Base-by-base conservation (phyloP, 176 grass and related monocot genomes). In the Triticum dicoccoides region DNA sequence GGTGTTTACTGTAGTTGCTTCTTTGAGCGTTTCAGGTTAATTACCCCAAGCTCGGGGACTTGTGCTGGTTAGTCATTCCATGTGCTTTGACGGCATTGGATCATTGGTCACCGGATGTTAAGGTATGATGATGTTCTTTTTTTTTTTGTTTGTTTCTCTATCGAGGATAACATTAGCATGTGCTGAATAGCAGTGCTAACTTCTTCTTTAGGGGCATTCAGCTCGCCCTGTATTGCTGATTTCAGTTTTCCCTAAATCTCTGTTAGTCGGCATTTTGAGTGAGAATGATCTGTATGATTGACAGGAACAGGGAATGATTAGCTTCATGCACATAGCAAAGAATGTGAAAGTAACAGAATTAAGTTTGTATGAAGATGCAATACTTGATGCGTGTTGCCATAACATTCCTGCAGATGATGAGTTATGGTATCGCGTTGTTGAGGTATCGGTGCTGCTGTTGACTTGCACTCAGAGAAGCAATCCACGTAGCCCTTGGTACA, bases 31-130 rank as follows among this genome's bases (percentile, higher is more conserved):
- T 87, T 88, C 74, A 96, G 94, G 88, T 96, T 61, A 73, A 18
- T 70, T 90, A 92, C 59, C 97, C 97, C 5, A 90, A 92, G 83
- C 83, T 98, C 27, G 92, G 90, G 1, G 90, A 90, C 41, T 61
- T 98, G 9, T 92, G 89, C 44, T 92, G 87, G 92, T 69, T 96
- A 78, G 85, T 94, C 42, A 92, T 92, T 59, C 92, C 94, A 2
- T 98, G 97, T 91, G 97, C 97, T 70, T 82, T 96, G 80, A 96
- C 90, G 2, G 75, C 88, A 70, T 77, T 98, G 68, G 97, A 98
- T 91, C 97, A 98, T 86, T 98, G 97, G 97, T 94, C 94, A 58
- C 84, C 88, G 10, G 91, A 96, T 67, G 90, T 96, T 68, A 98
- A 98, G 91, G 97, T 94, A 90, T 14, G 2, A 64, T n/a, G 21